These are phyloP conservation scores for Rhizoclosmatium sp. DNA, from an alignment of 192 early-diverging fungal species.

Conservation along the genomic window DNA sequence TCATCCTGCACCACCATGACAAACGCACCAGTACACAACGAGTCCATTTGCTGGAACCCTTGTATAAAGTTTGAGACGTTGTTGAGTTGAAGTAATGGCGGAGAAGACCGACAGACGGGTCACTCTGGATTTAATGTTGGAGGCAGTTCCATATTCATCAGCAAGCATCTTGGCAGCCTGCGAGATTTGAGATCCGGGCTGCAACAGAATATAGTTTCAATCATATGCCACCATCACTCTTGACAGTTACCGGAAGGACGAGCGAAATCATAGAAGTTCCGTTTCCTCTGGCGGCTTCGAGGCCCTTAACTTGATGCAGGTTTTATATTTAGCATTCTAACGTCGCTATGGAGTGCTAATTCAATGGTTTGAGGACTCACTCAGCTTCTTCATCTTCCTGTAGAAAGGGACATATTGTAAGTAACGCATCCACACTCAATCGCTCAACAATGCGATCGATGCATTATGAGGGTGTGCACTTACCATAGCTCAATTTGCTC, in stretches of 20 bases:
- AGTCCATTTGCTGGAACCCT: slow-evolving; percentile 94
- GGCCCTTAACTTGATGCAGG: slow-evolving; percentile 78
- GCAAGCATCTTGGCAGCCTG: slow-evolving; percentile 91
- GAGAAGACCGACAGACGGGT: slow-evolving; percentile 96
- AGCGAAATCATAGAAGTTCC: slow-evolving; percentile 99
- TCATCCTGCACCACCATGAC: no score
- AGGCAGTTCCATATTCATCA: slow-evolving; percentile 98
- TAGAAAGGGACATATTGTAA: background rate
- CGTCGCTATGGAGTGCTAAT: background rate
- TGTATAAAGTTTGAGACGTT: slow-evolving; percentile 93
- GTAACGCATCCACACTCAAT: background rate
- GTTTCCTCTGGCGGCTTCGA: slow-evolving; percentile 94
- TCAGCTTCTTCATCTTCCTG: slow-evolving; percentile 41
- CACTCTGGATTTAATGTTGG: slow-evolving; percentile 99
- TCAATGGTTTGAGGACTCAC: slow-evolving; percentile 20
- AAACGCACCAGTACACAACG: slow-evolving; percentile 75
- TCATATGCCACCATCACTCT: background rate
- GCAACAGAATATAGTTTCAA: background rate
- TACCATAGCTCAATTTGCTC: slow-evolving; percentile 35
- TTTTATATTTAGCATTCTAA: no score
- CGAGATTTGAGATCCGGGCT: slow-evolving; percentile 91
- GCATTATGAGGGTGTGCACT: background rate
- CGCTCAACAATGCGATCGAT: background rate
- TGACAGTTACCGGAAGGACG: slow-evolving; percentile 76
- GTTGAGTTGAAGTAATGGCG: slow-evolving; percentile 98